These are phyloP conservation scores for Coniosporium tulheliwenetii DNA, from an alignment of 2,329 filamentous ascomycete species.

Conservation along the genomic window DNA sequence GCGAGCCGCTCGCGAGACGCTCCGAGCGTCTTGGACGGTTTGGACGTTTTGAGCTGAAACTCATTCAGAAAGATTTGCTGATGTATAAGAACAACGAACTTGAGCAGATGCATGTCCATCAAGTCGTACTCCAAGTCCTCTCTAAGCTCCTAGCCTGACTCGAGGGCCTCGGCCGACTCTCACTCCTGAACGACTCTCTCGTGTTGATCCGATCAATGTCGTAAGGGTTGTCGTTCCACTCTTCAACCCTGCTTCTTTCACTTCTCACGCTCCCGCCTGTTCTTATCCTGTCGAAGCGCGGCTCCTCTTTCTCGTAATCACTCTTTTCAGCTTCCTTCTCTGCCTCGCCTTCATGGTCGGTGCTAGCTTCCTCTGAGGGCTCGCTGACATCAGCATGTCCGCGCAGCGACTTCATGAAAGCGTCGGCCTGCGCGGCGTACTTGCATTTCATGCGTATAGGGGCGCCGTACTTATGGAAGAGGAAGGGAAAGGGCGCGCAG, in stretches of 20 bases:
- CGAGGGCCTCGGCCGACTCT: neutral
- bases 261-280: conserved; percentile 12
- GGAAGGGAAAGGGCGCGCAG: conserved; percentile 58
- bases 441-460: conserved; percentile 51
- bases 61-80: too few relatives aligned
- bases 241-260: conserved; percentile 11
- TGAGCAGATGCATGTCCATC: too few relatives aligned
- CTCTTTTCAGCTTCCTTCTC: conserved; percentile 10
- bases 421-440: conserved; percentile 51
- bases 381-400: conserved; percentile 10
- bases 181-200: conserved; percentile 23
- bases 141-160: neutral
- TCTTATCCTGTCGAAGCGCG: conserved; percentile 23
- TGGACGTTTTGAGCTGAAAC: too few relatives aligned
- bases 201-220: conserved; percentile 33
- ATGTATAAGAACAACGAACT: too few relatives aligned
- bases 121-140: too few relatives aligned
- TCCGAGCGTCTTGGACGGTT: too few relatives aligned
- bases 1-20: too few relatives aligned
- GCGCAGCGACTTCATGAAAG: conserved; percentile 36
- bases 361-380: neutral
- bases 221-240: conserved; percentile 28
- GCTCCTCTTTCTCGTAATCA: conserved; percentile 10
- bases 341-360: conserved; percentile 4
- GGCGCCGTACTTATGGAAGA: conserved; percentile 60